Evolutionary conservation across 2,329 filamentous ascomycete species (phyloP), one percentile per base, ranked within the genome.

Genomic region (Pseudocercospora macadamiae): DNA sequence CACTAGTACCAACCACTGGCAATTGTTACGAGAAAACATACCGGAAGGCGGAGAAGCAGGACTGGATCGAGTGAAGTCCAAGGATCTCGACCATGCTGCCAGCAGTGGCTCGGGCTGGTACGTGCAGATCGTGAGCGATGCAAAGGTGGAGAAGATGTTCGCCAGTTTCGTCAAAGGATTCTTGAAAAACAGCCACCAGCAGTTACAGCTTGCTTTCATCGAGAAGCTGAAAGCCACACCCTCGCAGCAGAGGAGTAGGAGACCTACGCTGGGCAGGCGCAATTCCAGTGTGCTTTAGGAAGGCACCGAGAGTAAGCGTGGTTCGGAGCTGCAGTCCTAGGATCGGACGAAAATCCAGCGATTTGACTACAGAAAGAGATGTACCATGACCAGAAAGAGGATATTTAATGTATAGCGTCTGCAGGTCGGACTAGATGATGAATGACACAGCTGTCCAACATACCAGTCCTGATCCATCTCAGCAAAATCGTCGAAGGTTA

Each of bases 91-190:
- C 16, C 66, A 71, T 45, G 65, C 63, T 9, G 61, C 65, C 14
- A 60, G 48, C 5, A 59, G 58, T 4, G 65, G 63, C 10, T 37
- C 44, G n/a, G 63, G 64, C 9, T 72, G 69, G 69, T 67, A 67
- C 36, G 66, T 72, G 36, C 63, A 71, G 62, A 74, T 74, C 18
- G 62, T 67, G 18, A 72, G 70, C 42, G 70, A 74, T 52, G 71
- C 70, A 10, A 64, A 60, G 52, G 71, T 70, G 54, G 70, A 60
- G 36, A 64, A 56, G 57, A 69, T 69, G 3, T 74, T 71, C 60
- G 70, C 66, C 1, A 58, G 60, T 8, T 71, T 73, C 47, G 71
- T 74, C 28, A 72, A 73, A 54, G 68, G 67, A 7, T 72, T 72
- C 42, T 25, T 72, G 45, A 71, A 68, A 62, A 69, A 69, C 37